A percentile compares a stretch with the other conserved stretches of the same genome.
Conservation (phyloP, 441 rosid species). For the Populus hybrid region DNA sequence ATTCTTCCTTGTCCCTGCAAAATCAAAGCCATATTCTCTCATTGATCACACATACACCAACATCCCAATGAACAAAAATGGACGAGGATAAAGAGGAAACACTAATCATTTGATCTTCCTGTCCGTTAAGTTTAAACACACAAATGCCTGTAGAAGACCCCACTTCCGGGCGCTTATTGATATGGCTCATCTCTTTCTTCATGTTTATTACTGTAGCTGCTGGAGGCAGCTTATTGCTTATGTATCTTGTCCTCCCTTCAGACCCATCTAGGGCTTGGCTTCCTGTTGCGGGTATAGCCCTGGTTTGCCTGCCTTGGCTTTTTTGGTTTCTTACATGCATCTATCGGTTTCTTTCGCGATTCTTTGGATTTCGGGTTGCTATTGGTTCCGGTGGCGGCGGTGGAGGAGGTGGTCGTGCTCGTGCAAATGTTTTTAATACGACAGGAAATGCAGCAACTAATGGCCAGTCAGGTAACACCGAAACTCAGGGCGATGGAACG, state of each 20-base stretch:
- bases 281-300: conserved; percentile 49
- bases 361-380: conserved; percentile 54
- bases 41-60: not conserved
- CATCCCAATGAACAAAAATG: conserved; percentile 22
- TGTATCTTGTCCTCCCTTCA: conserved; percentile 35
- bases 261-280: conserved; percentile 39
- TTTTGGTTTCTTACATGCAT: conserved; percentile 62
- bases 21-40: not conserved
- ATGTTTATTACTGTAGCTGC: conserved; percentile 12
- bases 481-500: not conserved
- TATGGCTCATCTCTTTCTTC: conserved; percentile 22
- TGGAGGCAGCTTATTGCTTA: conserved; percentile 21
- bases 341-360: conserved; percentile 59
- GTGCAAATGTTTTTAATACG: not conserved
- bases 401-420: conserved; percentile 4
- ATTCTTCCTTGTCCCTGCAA: not conserved
- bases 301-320: conserved; percentile 77
- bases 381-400: conserved; percentile 30
- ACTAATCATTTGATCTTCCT: conserved; percentile 3
- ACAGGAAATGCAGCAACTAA: not conserved
- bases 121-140: not conserved
- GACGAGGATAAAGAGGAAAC: conserved; percentile 25
- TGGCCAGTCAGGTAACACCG: not conserved
- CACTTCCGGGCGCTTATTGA: conserved; percentile 21
- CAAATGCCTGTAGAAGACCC: conserved; percentile 57